phyloP scores from a whole-genome alignment of 225 moss, liverwort and hornwort species.

The Ulota crispa region DNA sequence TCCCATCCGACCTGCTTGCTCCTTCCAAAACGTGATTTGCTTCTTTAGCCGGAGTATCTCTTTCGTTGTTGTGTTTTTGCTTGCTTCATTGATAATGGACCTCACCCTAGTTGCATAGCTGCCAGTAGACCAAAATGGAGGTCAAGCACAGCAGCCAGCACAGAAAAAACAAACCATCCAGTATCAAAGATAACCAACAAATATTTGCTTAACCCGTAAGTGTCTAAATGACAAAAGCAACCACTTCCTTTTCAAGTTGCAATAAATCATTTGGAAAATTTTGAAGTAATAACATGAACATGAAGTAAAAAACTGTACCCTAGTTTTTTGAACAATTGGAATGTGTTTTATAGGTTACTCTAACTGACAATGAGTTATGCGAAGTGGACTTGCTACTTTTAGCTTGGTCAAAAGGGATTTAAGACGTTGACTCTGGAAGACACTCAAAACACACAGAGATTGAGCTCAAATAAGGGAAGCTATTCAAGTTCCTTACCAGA shows the following conservation, averaged over 20 bases:
- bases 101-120: constrained; percentile 96
- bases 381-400: too few relatives aligned
- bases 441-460: neutral
- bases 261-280: neutral
- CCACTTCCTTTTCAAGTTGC: neutral
- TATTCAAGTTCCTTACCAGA: constrained; percentile 48
- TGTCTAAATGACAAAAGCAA: neutral
- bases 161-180: neutral
- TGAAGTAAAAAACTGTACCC: neutral
- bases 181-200: neutral
- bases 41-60: constrained; percentile 85
- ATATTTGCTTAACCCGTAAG: neutral
- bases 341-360: neutral
- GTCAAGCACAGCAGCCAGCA: constrained; percentile 22
- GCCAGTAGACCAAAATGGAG: constrained; percentile 27
- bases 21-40: constrained; percentile 87
- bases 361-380: too few relatives aligned
- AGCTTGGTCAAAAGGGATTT: neutral
- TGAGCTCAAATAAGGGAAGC: neutral
- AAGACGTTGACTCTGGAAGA: neutral
- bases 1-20: constrained; percentile 80
- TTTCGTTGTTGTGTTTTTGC: constrained; percentile 89
- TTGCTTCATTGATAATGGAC: constrained; percentile 94
- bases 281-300: neutral
- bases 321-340: neutral